Evolutionary conservation across 148 eudicot species (phyloP), one percentile per base, ranked within the genome.

Genomic region (Diospyros kaki): DNA sequence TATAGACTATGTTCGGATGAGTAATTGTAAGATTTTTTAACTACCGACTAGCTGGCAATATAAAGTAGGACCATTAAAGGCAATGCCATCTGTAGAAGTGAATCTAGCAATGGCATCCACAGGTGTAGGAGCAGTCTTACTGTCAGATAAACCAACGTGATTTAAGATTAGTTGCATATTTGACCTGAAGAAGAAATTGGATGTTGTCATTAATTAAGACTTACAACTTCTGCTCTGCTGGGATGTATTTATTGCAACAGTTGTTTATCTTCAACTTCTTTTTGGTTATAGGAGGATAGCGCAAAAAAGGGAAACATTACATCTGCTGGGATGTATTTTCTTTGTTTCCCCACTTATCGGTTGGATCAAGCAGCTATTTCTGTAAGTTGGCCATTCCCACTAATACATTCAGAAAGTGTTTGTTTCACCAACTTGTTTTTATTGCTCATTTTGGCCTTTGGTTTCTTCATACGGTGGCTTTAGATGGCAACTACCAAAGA

Each of bases 261-360:
- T 8, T 48, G 4, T 48, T 48, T 9, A 38, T 64, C 72, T 68
- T 77, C 58, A 63, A 63, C 77, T 8, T 48, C 52, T 48, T 4
- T 48, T 4, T 48, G 40, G 50, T 71, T 66, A 42, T 70, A 95
- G 98, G 98, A 95, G 78, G 97, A 95, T 84, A 85, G 97, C 81
- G 79, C 88, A 78, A 95, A 87, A 85, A 84, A 86, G n/a, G 90
- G 94, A 68, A 95, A 92, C 83, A 75, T 83, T 59, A 92, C 96
- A 68, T 88, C 92, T 68, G 96, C 98, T 56, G 97, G 98, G 77
- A 92, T 95, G 98, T 95, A 86, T 84, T 95, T 95, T 87, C 92
- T 95, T 58, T 96, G 97, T 70, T 95, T 95, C 82, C 96, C 98
- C 65, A 90, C 89, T 52, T 95, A 90, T 79, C 91, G 83, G 40